Conservation (phyloP, 805 yeast genomes). For the Pichia paraexigua region DNA sequence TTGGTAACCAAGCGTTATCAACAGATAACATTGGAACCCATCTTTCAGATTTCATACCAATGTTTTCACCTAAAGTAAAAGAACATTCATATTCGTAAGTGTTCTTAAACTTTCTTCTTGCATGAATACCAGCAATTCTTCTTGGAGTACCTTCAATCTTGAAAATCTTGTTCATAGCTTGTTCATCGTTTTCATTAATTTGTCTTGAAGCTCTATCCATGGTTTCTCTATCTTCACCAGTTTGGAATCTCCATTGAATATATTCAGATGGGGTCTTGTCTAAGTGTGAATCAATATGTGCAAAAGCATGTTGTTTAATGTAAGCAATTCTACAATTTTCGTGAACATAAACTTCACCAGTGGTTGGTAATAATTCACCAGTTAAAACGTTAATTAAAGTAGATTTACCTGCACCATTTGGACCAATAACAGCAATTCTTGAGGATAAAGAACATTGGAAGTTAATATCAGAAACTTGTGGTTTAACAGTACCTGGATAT, state of each 20-base stretch:
- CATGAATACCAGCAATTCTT: slow-evolving; percentile 88
- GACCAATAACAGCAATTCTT: slow-evolving; percentile 99
- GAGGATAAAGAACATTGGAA: slow-evolving; percentile 99
- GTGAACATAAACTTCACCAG: slow-evolving; percentile 98
- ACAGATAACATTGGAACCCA: slow-evolving; percentile 99
- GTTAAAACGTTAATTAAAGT: slow-evolving; percentile 97
- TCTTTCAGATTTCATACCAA: slow-evolving; percentile 98
- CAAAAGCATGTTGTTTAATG: slow-evolving; percentile 99
- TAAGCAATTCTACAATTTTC: slow-evolving; percentile 99
- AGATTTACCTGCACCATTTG: slow-evolving; percentile 99
- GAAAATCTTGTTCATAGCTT: slow-evolving; percentile 98
- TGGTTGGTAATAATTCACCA: slow-evolving; percentile 98
- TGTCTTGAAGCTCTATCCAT: slow-evolving; percentile 99
- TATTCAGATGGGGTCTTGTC: slow-evolving; percentile 99
- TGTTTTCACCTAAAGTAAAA: slow-evolving; percentile 95
- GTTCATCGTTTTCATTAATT: slow-evolving; percentile 94
- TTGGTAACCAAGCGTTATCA: slow-evolving; percentile 99
- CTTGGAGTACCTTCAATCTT: slow-evolving; percentile 98
- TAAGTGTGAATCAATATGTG: slow-evolving; percentile 96
- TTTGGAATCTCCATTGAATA: slow-evolving; percentile 99
- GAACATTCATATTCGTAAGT: slow-evolving; percentile 99
- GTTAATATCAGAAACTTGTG: slow-evolving; percentile 83
- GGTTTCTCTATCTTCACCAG: slow-evolving; percentile 99
- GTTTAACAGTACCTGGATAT: slow-evolving; percentile 97
- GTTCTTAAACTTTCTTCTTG: slow-evolving; percentile 99